These are phyloP conservation scores for Colletotrichum tamarilloi DNA, from an alignment of 2,329 filamentous ascomycete species.

Conservation along the genomic window DNA sequence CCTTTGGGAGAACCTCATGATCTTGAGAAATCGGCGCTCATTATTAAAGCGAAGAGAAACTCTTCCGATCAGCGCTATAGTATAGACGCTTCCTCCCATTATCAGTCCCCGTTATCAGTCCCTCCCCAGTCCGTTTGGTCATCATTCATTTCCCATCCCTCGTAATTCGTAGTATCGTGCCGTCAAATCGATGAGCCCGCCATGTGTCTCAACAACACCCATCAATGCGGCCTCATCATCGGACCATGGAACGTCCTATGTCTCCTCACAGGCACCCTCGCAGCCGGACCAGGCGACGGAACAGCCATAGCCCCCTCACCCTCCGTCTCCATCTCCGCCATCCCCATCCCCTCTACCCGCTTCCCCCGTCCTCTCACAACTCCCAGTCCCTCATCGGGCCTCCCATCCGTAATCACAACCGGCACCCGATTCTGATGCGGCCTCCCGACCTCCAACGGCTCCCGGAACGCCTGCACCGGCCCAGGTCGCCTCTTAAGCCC, in stretches of 20 bases:
- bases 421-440: conserved; percentile 26
- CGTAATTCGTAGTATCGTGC: not conserved
- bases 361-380: not conserved
- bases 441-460: conserved; percentile 25
- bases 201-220: not conserved
- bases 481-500: conserved; percentile 14
- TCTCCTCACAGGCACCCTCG: not conserved
- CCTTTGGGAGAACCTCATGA: not conserved
- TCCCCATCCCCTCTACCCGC: not conserved
- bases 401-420: conserved; percentile 11
- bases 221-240: conserved; percentile 25
- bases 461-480: conserved; percentile 9
- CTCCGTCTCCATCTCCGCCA: not conserved
- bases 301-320: not conserved
- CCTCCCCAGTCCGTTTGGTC: too few species aligned
- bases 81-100: not conserved
- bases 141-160: not conserved
- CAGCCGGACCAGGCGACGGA: not conserved
- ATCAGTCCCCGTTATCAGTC: not conserved
- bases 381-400: conserved; percentile 1
- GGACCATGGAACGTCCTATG: conserved; percentile 16
- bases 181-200: too few species aligned
- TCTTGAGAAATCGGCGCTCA: not conserved
- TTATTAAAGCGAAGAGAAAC: too few species aligned
- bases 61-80: not conserved